Evolutionary conservation across 306 rosid species (phyloP).

Genomic region (Coriaria nepalensis): DNA sequence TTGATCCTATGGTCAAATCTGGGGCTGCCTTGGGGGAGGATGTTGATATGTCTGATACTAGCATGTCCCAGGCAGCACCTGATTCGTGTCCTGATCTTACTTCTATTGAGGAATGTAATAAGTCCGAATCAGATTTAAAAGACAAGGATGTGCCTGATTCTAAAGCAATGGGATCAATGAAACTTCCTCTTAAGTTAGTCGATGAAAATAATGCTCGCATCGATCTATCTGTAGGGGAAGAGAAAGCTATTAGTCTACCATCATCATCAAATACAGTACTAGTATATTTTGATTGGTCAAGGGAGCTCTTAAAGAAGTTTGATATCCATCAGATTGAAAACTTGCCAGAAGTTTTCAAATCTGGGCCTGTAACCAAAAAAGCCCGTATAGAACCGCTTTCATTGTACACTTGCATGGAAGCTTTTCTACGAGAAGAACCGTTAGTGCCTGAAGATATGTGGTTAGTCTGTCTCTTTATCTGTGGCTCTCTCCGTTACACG

Average conservation of each 20-base stretch:
- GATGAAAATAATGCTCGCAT: constrained; percentile 59
- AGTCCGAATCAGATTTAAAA: constrained; percentile 26
- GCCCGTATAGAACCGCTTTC: constrained; percentile 91
- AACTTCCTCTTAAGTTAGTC: constrained; percentile 66
- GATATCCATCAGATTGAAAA: constrained; percentile 56
- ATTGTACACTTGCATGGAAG: constrained; percentile 85
- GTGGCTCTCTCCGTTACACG: constrained; percentile 1
- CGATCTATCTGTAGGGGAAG: constrained; percentile 72
- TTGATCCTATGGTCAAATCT: constrained; percentile 58
- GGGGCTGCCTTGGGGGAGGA: constrained; percentile 22
- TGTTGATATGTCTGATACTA: constrained; percentile 33
- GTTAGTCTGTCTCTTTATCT: constrained; percentile 35
- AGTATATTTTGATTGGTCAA: constrained; percentile 77
- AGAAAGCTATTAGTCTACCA: constrained; percentile 46
- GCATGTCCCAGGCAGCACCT: constrained; percentile 23
- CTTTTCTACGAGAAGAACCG: constrained; percentile 97
- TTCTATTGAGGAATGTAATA: constrained; percentile 28
- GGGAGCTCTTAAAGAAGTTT: constrained; percentile 56
- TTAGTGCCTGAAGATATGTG: constrained; percentile 99
- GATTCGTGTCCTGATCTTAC: constrained; percentile 18
- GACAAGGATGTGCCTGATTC: constrained; percentile 35
- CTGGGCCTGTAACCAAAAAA: constrained; percentile 81
- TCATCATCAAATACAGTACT: constrained; percentile 33
- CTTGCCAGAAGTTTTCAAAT: constrained; percentile 74
- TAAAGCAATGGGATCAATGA: constrained; percentile 22